These are phyloP conservation scores for Oryza australiensis DNA, from an alignment of 176 grass and related monocot genomes.

Conservation along the genomic window DNA sequence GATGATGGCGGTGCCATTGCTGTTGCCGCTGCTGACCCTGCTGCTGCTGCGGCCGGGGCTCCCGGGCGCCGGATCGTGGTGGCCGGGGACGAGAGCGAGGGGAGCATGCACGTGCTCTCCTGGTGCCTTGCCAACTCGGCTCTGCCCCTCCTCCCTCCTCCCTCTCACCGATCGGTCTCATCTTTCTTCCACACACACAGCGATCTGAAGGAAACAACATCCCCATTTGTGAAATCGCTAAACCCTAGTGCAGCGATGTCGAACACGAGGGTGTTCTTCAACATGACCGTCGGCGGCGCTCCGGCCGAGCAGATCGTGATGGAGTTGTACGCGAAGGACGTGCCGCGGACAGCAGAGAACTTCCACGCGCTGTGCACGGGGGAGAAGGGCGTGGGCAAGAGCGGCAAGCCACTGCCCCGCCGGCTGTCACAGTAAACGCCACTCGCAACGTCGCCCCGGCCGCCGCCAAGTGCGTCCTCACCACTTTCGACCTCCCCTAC, in stretches of 20 bases:
- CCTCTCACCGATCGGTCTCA: too few relatives aligned
- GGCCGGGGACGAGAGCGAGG: slow-evolving; percentile 54
- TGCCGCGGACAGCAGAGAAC: slow-evolving; percentile 62
- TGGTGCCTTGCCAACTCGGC: slow-evolving; percentile 64
- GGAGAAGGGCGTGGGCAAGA: slow-evolving; percentile 51
- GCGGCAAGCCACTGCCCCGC: slow-evolving; percentile 50
- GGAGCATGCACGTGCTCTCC: slow-evolving; percentile 54
- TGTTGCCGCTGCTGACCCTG: too few relatives aligned
- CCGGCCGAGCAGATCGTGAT: slow-evolving; percentile 57
- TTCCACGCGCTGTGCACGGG: slow-evolving; percentile 80
- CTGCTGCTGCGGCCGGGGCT: not conserved
- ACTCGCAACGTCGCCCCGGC: slow-evolving; percentile 44
- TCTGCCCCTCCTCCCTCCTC: not conserved
- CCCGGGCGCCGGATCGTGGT: slow-evolving; percentile 46
- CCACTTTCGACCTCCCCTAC: slow-evolving; percentile 95
- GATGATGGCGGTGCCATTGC: too few relatives aligned
- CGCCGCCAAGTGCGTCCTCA: slow-evolving; percentile 51
- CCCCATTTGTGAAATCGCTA: not conserved
- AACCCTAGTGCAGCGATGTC: slow-evolving; percentile 25
- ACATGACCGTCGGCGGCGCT: slow-evolving; percentile 50
- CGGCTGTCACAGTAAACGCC: slow-evolving; percentile 38
- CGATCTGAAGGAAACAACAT: not conserved
- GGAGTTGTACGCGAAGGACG: slow-evolving; percentile 53
- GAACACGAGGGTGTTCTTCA: slow-evolving; percentile 70
- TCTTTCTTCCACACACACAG: too few relatives aligned